Evolutionary conservation across 257 asterid species (phyloP).

Genomic region (Solanum chaucha): DNA sequence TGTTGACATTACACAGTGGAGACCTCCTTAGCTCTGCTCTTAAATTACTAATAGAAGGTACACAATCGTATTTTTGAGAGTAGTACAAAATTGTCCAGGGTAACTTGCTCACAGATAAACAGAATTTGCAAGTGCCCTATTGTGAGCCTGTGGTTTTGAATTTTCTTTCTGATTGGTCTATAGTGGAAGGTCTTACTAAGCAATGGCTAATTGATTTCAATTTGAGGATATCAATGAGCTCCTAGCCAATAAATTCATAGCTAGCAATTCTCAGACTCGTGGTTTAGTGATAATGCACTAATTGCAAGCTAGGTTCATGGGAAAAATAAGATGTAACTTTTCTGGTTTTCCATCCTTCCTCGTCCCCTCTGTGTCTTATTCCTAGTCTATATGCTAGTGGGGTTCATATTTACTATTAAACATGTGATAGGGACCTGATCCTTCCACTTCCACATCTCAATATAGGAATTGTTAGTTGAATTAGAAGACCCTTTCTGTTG

Average conservation of each 20-base stretch:
- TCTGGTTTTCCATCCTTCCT: neutral
- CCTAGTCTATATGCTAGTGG: neutral
- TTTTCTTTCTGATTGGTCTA: neutral
- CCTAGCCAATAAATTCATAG: neutral
- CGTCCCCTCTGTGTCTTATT: neutral
- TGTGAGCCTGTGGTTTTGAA: neutral
- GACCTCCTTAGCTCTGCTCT: constrained; percentile 44
- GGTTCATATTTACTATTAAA: neutral
- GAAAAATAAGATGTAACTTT: neutral
- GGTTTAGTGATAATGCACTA: neutral
- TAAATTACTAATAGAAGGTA: constrained; percentile 51
- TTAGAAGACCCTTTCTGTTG: neutral
- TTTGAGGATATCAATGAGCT: neutral
- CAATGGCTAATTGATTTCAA: neutral
- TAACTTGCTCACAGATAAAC: neutral
- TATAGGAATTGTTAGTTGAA: neutral
- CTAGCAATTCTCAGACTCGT: neutral
- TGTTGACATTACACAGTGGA: constrained; percentile 30
- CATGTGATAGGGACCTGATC: neutral
- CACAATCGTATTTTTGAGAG: neutral
- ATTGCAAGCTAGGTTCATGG: neutral
- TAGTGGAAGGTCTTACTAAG: neutral
- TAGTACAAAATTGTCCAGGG: neutral
- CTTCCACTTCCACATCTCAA: neutral
- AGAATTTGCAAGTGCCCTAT: neutral